phyloP scores from a whole-genome alignment of 108 stramenopile genomes.

The Cyclostephanos tholiformis region DNA sequence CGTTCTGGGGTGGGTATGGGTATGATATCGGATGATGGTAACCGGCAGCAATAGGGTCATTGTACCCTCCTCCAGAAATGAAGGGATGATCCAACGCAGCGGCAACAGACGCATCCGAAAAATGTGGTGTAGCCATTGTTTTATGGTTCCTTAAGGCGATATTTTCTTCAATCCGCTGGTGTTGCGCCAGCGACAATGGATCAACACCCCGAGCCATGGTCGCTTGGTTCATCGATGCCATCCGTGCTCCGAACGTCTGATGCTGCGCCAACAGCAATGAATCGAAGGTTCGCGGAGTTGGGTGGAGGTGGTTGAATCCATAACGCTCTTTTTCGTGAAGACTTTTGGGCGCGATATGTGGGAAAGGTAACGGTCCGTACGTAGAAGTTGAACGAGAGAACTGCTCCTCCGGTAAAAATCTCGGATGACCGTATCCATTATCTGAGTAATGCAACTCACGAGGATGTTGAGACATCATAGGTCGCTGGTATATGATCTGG shows the following conservation, averaged over 20 bases:
- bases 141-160: not conserved
- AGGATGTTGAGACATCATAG: not conserved
- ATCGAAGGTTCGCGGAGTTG: not conserved
- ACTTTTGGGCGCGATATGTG: slow-evolving; percentile 1
- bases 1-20: too few species aligned
- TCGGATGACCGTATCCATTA: not conserved
- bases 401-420: not conserved
- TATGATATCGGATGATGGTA: too few species aligned
- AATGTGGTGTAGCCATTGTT: not conserved
- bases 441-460: not conserved
- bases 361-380: not conserved
- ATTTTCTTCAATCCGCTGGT: not conserved
- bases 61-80: too few species aligned
- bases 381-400: not conserved
- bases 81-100: too few species aligned
- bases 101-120: too few species aligned
- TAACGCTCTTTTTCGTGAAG: not conserved
- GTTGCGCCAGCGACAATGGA: not conserved
- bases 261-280: slow-evolving; percentile 9
- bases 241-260: not conserved
- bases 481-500: not conserved
- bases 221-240: not conserved
- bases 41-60: too few species aligned
- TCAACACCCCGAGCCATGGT: not conserved
- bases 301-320: not conserved